Base-by-base conservation (phyloP, 2,329 filamentous ascomycete genomes). In the Nigrospora sphaerica region DNA sequence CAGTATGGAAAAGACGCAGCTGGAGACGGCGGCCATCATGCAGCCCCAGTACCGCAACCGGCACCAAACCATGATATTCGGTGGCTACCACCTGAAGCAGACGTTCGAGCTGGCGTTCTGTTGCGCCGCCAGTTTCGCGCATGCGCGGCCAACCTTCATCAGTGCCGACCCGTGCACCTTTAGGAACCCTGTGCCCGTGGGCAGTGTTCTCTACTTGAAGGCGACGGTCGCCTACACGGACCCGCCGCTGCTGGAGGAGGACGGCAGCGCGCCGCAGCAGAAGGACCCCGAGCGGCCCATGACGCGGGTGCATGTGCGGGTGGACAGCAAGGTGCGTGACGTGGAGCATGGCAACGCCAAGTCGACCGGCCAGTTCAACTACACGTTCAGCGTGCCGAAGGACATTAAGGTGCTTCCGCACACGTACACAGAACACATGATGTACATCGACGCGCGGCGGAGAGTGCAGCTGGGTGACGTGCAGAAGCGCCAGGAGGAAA, bases 41-140 rank as follows among this genome's bases (percentile, higher is more conserved):
- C 84, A 88, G 60, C 85, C 85, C 0, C 83, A 68, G 48, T 66
- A 67, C 48, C 58, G 65, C 23, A 67, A 67, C 52, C 61, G 66
- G 2, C 83, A 88, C 62, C 81, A 85, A 56, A 86, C 85, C 62
- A 87, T 88, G 84, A 86, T 89, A 46, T 89, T 88, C 56, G 85
- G 85, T 44, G 85, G 85, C 13, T 88, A 84, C 60, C 74, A 88
- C 12, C 71, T 89, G 12, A 86, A 86, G 59, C 81, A 86, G 57
- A 85, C 83, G 0, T 88, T 88, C 56, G 85, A 89, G 64, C 73
- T 88, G 7, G 85, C 85, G 2, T 89, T 88, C 65, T 87, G 83
- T 61, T 86, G 83, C 57, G 84, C 83, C 1, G 83, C 85, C 1
- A 80, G 80, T 10, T 86, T 87, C 58, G 79, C 84, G 0, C 83